These are phyloP conservation scores for Neobulgaria alba DNA, from an alignment of 2,329 filamentous ascomycete genomes.

Conservation along the genomic window DNA sequence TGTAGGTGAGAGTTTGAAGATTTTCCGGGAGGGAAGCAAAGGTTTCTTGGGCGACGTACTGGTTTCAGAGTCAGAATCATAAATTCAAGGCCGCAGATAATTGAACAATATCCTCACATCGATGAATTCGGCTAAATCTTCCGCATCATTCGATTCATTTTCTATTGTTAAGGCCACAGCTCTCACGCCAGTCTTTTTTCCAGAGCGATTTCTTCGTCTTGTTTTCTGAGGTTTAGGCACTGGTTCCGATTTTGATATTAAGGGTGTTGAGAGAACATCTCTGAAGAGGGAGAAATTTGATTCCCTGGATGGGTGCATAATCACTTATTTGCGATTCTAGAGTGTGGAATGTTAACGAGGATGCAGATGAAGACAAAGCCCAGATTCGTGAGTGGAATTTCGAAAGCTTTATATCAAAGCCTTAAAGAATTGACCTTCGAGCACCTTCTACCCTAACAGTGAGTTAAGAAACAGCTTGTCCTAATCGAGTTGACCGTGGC, in stretches of 20 bases:
- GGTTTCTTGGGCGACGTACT: slow-evolving; percentile 65
- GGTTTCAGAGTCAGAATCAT: background rate
- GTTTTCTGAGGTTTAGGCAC: slow-evolving; percentile 32
- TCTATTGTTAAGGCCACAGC: slow-evolving; percentile 5
- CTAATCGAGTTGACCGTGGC: no score
- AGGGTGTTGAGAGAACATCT: slow-evolving; percentile 61
- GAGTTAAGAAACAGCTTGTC: no score
- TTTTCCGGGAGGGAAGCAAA: slow-evolving; percentile 56
- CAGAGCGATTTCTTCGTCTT: slow-evolving; percentile 31
- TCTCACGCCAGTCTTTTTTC: slow-evolving; percentile 20
- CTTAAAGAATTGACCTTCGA: no score
- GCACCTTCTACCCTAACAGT: no score
- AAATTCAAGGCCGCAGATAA: background rate
- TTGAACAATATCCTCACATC: slow-evolving; percentile 15
- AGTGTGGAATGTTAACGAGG: no score
- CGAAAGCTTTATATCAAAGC: no score
- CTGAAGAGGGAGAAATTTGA: slow-evolving; percentile 61
- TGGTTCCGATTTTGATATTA: slow-evolving; percentile 56
- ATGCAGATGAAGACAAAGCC: no score
- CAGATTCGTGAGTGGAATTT: no score
- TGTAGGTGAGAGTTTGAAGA: slow-evolving; percentile 54
- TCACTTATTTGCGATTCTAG: no score
- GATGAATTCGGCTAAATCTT: slow-evolving; percentile 71
- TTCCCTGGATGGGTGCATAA: no score
- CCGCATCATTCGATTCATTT: slow-evolving; percentile 27